phyloP scores from a whole-genome alignment of 495 filamentous ascomycete genomes.

The Rostrohypoxylon terebratum region DNA sequence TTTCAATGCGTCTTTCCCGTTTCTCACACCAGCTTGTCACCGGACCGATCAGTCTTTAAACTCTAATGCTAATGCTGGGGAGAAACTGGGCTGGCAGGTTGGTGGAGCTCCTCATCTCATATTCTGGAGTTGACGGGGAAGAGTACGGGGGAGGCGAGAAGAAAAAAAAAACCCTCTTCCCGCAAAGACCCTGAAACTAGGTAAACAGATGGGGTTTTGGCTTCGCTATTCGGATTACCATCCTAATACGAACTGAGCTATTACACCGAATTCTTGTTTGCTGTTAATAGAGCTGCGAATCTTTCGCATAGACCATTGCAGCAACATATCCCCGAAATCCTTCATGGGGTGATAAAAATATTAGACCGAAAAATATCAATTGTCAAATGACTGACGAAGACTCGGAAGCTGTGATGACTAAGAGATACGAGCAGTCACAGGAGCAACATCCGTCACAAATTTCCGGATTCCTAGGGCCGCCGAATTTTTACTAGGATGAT shows the following conservation, averaged over 20 bases:
- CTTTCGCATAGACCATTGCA: constrained; percentile 10
- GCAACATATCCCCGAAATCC: constrained; percentile 29
- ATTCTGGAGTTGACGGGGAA: constrained; percentile 25
- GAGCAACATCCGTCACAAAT: neutral
- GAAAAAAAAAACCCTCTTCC: constrained; percentile 16
- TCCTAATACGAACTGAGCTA: constrained; percentile 27
- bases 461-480: neutral
- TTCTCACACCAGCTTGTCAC: neutral
- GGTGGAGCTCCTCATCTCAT: constrained; percentile 15
- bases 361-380: constrained; percentile 35
- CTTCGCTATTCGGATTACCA: constrained; percentile 6
- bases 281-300: constrained; percentile 6
- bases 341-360: constrained; percentile 26
- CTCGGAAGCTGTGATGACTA: neutral
- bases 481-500: neutral
- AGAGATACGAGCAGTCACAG: neutral
- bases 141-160: constrained; percentile 22
- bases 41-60: constrained; percentile 25
- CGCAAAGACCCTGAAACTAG: constrained; percentile 15
- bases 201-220: neutral
- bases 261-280: constrained; percentile 28
- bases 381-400: constrained; percentile 10
- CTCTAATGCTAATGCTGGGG: constrained; percentile 14
- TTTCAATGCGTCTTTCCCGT: neutral
- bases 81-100: constrained; percentile 15